Evolutionary conservation across 495 filamentous ascomycete species (phyloP).

Genomic region (Tuber magnatum): DNA sequence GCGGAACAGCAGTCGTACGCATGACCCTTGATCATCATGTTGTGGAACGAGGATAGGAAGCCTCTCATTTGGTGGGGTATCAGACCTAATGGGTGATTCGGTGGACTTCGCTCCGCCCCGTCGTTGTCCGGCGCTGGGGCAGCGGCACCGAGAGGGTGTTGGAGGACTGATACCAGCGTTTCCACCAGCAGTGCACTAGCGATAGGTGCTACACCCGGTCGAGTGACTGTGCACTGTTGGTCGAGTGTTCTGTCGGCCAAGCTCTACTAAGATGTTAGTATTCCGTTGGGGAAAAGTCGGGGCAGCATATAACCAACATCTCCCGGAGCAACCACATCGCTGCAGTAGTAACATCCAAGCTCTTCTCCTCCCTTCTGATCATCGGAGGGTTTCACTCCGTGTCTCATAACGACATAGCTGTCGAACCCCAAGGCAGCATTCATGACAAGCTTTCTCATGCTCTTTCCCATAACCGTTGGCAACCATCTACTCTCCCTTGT

Average conservation of each 20-base stretch:
- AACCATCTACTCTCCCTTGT: slow-evolving; percentile 91
- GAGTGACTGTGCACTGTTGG: slow-evolving; percentile 95
- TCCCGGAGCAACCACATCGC: slow-evolving; percentile 89
- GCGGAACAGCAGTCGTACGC: slow-evolving; percentile 90
- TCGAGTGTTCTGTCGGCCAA: slow-evolving; percentile 89
- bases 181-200: slow-evolving; percentile 91
- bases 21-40: slow-evolving; percentile 68
- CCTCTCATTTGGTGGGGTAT: slow-evolving; percentile 91
- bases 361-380: slow-evolving; percentile 48
- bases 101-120: slow-evolving; percentile 51
- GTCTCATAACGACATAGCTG: slow-evolving; percentile 93
- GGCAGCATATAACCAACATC: slow-evolving; percentile 59
- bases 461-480: slow-evolving; percentile 95
- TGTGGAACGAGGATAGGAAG: slow-evolving; percentile 78
- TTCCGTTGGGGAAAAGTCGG: slow-evolving; percentile 7
- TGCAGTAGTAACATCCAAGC: slow-evolving; percentile 96
- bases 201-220: slow-evolving; percentile 83
- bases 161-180: slow-evolving; percentile 74
- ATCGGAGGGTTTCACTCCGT: slow-evolving; percentile 55
- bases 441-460: slow-evolving; percentile 85
- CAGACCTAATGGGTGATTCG: slow-evolving; percentile 70
- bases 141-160: slow-evolving; percentile 58
- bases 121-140: slow-evolving; percentile 39
- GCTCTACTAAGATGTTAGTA: slow-evolving; percentile 59
- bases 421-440: slow-evolving; percentile 96